Base-by-base conservation (phyloP, 164 flowering plant species). In the Kalanchoe fedtschenkoi region DNA sequence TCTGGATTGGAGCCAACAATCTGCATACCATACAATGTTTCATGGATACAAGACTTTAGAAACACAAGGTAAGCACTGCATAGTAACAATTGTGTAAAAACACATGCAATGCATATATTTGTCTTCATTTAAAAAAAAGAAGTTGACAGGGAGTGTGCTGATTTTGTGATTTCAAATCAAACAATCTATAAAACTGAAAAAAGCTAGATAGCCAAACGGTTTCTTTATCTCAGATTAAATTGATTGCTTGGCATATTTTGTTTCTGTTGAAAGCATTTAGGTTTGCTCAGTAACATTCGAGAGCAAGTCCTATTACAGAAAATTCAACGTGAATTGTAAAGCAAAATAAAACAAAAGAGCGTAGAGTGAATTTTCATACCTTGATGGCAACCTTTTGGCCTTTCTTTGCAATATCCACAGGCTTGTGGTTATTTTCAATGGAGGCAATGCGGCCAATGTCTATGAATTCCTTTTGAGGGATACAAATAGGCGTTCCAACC, bases 401-500 rank as follows among this genome's bases (percentile, higher is more conserved):
- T 73, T 93, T 93, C 81, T 84, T 93, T 28, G 97, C 99, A 44
- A 30, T 17, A 68, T 93, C 95, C 68, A 93, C 88, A 26, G 95
- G 83, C 62, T 83, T 88, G 61, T 90, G 86, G 72, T 90, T 93
- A n/a, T 75, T 80, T 68, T 90, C 95, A 68, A 93, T 85, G 7
- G 99, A 93, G 10, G 96, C 79, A 62, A 93, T 82, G 19, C 83
- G 81, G 4, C 99, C 99, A 75, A 93, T 88, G 29, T 78, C 86
- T 65, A 88, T 84, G 65, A 77, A 90, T 0, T 87, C 97, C 72
- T 72, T 81, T 30, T 73, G 69, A 28, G 96, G 97, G 63, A 93
- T 65, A 68, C 99, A 93, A 26, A 93, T 78, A 6, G 96, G 99
- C 69, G 99, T 90, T 3, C 97, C 95, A 43, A 90, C 75, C 97